phyloP scores from a whole-genome alignment of 202 grass and related monocot genomes.

The Saccharum hybrid region DNA sequence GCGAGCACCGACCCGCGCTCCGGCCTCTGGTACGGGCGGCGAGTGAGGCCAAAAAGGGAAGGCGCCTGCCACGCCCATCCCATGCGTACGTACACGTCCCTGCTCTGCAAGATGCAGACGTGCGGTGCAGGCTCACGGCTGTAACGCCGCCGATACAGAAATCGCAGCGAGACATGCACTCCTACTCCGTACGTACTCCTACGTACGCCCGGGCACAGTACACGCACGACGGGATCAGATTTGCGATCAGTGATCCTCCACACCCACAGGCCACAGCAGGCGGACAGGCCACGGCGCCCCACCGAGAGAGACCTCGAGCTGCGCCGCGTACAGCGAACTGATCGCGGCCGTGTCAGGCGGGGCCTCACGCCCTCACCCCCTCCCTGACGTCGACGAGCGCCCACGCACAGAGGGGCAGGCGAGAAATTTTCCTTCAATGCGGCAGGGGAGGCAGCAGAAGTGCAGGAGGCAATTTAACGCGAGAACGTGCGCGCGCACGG shows the following conservation, averaged over 20 bases:
- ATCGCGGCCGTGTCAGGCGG: slow-evolving; percentile 16
- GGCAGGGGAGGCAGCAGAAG: neutral
- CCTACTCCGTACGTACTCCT: neutral
- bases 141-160: neutral
- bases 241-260: slow-evolving; percentile 6
- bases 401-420: neutral
- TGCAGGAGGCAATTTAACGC: neutral
- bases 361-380: neutral
- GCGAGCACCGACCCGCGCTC: neutral
- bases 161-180: neutral
- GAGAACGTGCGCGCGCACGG: slow-evolving; percentile 18
- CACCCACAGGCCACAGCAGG: neutral
- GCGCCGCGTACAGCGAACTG: neutral
- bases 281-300: neutral
- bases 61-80: neutral
- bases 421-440: neutral
- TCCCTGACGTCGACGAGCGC: neutral
- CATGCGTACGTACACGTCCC: neutral
- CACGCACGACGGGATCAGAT: neutral
- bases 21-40: neutral
- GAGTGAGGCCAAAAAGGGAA: slow-evolving; percentile 33
- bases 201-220: neutral
- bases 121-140: neutral
- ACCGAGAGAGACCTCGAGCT: neutral
- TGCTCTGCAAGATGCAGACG: neutral